phyloP scores from a whole-genome alignment of 1,284 basidiomycete genomes.

The Jaminaea rosea region DNA sequence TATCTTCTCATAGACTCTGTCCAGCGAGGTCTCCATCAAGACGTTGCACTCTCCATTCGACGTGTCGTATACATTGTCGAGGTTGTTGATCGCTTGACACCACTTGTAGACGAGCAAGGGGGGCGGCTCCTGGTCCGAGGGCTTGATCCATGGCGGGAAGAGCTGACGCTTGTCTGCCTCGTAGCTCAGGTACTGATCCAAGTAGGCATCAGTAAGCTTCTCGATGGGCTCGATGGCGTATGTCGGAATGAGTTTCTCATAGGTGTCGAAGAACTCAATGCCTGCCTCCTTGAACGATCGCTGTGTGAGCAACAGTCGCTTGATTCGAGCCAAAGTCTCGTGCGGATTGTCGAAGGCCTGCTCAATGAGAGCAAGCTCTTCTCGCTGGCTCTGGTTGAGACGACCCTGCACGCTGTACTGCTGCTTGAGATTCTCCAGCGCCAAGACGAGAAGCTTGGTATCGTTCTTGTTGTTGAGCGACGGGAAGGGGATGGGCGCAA shows the following conservation, averaged over 20 bases:
- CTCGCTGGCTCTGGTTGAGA: conserved; percentile 45
- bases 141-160: conserved; percentile 48
- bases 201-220: conserved; percentile 47
- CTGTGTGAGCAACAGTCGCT: conserved; percentile 46
- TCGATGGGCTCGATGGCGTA: conserved; percentile 48
- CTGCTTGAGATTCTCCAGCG: conserved; percentile 46
- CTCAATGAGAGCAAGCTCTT: conserved; percentile 46
- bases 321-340: conserved; percentile 46
- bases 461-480: conserved; percentile 47
- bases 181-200: conserved; percentile 46
- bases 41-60: conserved; percentile 45
- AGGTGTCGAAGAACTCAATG: conserved; percentile 47
- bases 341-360: conserved; percentile 47
- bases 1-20: conserved; percentile 46
- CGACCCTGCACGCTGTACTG: conserved; percentile 45
- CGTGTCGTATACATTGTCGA: conserved; percentile 43
- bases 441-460: conserved; percentile 43
- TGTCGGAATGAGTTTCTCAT: conserved; percentile 40
- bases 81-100: conserved; percentile 47
- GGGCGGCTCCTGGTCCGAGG: conserved; percentile 44
- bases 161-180: conserved; percentile 47
- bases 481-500: conserved; percentile 47
- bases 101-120: conserved; percentile 47
- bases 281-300: conserved; percentile 46
- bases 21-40: conserved; percentile 46